phyloP scores from a whole-genome alignment of 164 flowering plant genomes.

The Tetrastigma voinierianum region DNA sequence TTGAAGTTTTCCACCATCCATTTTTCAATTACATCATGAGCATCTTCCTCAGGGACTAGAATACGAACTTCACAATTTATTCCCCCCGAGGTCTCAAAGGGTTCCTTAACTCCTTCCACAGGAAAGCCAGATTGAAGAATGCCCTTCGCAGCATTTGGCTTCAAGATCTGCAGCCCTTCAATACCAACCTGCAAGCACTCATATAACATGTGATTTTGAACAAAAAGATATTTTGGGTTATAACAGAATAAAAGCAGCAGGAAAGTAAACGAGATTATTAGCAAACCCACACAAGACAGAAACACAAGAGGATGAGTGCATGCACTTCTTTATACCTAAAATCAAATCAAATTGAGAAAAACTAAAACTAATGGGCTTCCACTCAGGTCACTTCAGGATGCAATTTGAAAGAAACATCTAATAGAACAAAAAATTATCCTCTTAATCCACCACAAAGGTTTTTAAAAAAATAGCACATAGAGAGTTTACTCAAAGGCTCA shows the following conservation, averaged over 20 bases:
- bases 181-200: conserved; percentile 62
- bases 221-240: background rate
- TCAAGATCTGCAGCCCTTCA: conserved; percentile 84
- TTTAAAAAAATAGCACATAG: too few species aligned
- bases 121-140: conserved; percentile 22
- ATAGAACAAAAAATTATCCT: too few species aligned
- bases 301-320: too few species aligned
- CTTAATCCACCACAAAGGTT: too few species aligned
- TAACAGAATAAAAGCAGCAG: background rate
- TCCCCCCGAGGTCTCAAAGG: conserved; percentile 48
- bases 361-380: too few species aligned
- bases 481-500: too few species aligned
- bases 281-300: background rate
- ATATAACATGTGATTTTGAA: background rate
- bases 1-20: conserved; percentile 80
- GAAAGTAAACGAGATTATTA: background rate
- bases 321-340: too few species aligned
- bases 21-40: conserved; percentile 39
- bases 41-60: conserved; percentile 42
- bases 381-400: too few species aligned
- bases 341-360: too few species aligned
- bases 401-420: too few species aligned
- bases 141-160: conserved; percentile 51
- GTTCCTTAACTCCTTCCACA: conserved; percentile 36
- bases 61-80: conserved; percentile 62